phyloP scores from a whole-genome alignment of 768 basidiomycete genomes.

The Serendipita sp. region DNA sequence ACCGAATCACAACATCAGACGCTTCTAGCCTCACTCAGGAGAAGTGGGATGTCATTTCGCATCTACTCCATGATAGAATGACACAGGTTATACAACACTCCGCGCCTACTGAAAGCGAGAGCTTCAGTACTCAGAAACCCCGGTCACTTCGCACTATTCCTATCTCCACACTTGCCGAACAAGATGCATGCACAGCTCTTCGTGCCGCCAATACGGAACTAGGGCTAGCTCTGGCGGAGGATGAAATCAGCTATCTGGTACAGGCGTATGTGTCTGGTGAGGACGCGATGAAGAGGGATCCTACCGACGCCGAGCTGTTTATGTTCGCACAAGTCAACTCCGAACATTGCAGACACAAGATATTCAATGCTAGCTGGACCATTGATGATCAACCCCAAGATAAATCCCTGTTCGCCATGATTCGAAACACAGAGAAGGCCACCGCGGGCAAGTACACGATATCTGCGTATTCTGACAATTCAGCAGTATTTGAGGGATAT shows the following conservation, averaged over 20 bases:
- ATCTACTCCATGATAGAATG: conserved; percentile 89
- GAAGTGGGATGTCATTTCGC: conserved; percentile 39
- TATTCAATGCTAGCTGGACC: conserved; percentile 96
- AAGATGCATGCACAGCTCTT: conserved; percentile 45
- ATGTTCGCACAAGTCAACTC: conserved; percentile 99
- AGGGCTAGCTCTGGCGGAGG: conserved; percentile 75
- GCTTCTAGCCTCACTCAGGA: conserved; percentile 26
- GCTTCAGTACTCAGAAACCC: conserved; percentile 19
- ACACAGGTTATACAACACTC: conserved; percentile 58
- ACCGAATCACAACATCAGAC: conserved; percentile 37
- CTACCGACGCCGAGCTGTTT: conserved; percentile 95
- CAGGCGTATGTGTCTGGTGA: conserved; percentile 67
- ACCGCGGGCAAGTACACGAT: conserved; percentile 62
- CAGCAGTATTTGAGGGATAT: conserved; percentile 79
- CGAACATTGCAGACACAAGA: conserved; percentile 99
- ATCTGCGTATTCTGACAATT: conserved; percentile 96
- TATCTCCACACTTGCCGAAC: conserved; percentile 17
- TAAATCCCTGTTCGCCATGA: conserved; percentile 86
- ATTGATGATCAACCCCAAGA: conserved; percentile 54
- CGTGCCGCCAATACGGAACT: conserved; percentile 62
- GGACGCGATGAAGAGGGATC: conserved; percentile 56
- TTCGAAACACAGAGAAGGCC: conserved; percentile 75
- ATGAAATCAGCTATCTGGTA: conserved; percentile 87
- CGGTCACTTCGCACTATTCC: conserved; percentile 19
- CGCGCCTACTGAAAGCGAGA: conserved; percentile 36